Percentiles rank a stretch among this genome's conserved stretches.
These are phyloP conservation scores for Boletus eberwhitei DNA, from an alignment of 768 basidiomycete genomes.

Conservation along the genomic window DNA sequence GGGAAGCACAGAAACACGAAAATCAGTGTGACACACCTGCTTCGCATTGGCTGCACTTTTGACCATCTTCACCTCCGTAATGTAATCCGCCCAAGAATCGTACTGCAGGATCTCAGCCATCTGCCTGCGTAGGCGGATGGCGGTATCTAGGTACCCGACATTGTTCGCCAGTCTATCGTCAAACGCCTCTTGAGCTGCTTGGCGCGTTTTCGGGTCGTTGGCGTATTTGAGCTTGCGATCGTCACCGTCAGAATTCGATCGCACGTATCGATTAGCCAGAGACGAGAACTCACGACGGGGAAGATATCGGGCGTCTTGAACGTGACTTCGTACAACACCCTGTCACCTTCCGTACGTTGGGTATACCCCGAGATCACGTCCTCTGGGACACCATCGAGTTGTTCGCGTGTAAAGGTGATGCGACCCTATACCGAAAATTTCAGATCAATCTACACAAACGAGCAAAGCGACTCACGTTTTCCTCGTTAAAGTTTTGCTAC, in stretches of 20 bases:
- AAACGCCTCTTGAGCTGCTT: conserved; percentile 59
- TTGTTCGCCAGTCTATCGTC: conserved; percentile 71
- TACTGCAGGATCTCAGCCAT: conserved; percentile 70
- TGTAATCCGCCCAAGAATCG: conserved; percentile 78
- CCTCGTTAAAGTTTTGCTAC: conserved; percentile 89
- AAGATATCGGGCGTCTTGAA: conserved; percentile 83
- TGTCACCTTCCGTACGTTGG: conserved; percentile 56
- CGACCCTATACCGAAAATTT: conserved; percentile 42
- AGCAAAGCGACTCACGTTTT: conserved; percentile 49
- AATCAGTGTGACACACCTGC: conserved; percentile 38
- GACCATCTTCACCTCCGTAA: conserved; percentile 85
- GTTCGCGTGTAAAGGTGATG: conserved; percentile 63
- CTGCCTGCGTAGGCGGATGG: conserved; percentile 65
- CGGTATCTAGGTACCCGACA: conserved; percentile 63
- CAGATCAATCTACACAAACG: neutral
- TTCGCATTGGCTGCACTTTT: conserved; percentile 62
- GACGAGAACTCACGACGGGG: conserved; percentile 52
- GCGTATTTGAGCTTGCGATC: conserved; percentile 72
- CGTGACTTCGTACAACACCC: conserved; percentile 67
- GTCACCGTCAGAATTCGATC: neutral
- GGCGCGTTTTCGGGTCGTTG: conserved; percentile 63
- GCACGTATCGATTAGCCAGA: neutral
- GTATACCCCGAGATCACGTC: conserved; percentile 78
- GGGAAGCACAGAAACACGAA: neutral
- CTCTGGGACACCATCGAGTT: conserved; percentile 76